Percentiles rank a stretch among this genome's conserved stretches.
phyloP scores from a whole-genome alignment of 495 filamentous ascomycete species.

The Schizothecium vesticola region DNA sequence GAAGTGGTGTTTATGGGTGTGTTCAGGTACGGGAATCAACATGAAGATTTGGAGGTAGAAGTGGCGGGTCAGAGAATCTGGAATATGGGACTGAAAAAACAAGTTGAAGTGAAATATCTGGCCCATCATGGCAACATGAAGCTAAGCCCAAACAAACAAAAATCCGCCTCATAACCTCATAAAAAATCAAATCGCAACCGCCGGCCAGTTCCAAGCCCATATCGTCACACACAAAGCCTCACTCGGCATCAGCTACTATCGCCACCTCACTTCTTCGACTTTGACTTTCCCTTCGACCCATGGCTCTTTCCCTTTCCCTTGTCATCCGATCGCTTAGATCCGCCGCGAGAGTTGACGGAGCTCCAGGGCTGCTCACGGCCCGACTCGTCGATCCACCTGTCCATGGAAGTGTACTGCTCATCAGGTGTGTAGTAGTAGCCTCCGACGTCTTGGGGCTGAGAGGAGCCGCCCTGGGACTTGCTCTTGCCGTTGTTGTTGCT shows the following conservation, averaged over 20 bases:
- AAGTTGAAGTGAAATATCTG: neutral
- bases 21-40: neutral
- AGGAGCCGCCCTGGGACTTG: neutral
- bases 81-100: neutral
- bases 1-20: neutral
- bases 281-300: neutral
- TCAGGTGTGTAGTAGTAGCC: neutral
- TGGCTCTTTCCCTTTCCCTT: neutral
- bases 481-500: neutral
- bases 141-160: neutral
- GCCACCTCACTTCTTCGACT: slow-evolving; percentile 1
- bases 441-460: neutral
- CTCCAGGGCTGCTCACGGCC: slow-evolving; percentile 5
- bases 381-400: slow-evolving; percentile 6
- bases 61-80: neutral
- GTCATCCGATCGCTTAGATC: neutral
- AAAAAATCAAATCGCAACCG: neutral
- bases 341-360: neutral
- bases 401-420: neutral
- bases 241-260: neutral
- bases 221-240: neutral
- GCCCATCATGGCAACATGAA: neutral
- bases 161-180: neutral
- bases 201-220: neutral
- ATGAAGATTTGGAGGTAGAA: neutral